phyloP scores from a whole-genome alignment of 2,329 filamentous ascomycete species.

The Stagonosporopsis rhizophila region DNA sequence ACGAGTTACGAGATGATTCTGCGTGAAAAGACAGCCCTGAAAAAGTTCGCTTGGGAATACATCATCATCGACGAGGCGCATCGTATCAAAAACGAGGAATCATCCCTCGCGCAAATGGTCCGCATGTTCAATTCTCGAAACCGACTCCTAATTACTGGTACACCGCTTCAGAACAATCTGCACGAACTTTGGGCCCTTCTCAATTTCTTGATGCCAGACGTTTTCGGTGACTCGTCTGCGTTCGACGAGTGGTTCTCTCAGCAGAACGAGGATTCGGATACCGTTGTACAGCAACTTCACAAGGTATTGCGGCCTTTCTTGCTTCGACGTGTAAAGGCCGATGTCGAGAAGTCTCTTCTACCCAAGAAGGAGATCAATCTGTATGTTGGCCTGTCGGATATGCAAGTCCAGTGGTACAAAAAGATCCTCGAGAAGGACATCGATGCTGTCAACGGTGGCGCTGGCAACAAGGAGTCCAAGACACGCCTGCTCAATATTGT shows the following conservation, averaged over 20 bases:
- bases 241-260: conserved; percentile 98
- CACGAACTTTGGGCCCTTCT: conserved; percentile 97
- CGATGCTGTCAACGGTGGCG: conserved; percentile 95
- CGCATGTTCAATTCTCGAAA: conserved; percentile 96
- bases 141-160: conserved; percentile 93
- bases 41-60: conserved; percentile 99
- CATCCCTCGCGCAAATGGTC: conserved; percentile 94
- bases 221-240: conserved; percentile 94
- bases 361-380: conserved; percentile 98
- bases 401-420: conserved; percentile 99
- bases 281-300: conserved; percentile 94
- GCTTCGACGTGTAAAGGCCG: conserved; percentile 92
- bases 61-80: conserved; percentile 99
- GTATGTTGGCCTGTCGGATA: conserved; percentile 98
- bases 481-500: conserved; percentile 97
- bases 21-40: conserved; percentile 89
- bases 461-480: conserved; percentile 96
- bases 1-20: conserved; percentile 99
- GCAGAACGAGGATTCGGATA: conserved; percentile 89
- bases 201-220: conserved; percentile 97
- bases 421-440: conserved; percentile 99
- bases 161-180: conserved; percentile 95
- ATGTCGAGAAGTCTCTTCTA: conserved; percentile 96
- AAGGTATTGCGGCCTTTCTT: conserved; percentile 92
- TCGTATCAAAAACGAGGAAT: conserved; percentile 99